These are phyloP conservation scores for Phyllostachys edulis DNA, from an alignment of 176 grass and related monocot genomes.

Conservation along the genomic window DNA sequence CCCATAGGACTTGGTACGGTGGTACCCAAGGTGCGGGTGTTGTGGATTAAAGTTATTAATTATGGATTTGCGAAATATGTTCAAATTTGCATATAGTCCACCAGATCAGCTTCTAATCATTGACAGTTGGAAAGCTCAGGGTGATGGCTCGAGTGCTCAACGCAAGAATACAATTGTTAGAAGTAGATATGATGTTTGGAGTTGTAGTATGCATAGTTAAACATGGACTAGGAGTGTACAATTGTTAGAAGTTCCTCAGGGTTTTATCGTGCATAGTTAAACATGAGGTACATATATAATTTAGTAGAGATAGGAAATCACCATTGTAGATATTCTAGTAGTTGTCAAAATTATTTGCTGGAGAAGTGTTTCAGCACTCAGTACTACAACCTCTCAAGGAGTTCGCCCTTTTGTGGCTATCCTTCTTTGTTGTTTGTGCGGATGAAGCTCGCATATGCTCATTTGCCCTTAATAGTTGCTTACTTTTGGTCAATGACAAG, in stretches of 20 bases:
- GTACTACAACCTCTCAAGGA: neutral
- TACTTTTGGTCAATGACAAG: neutral
- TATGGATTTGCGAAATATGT: neutral
- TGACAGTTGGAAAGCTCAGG: neutral
- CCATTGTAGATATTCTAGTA: neutral
- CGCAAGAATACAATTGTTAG: neutral
- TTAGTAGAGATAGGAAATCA: neutral
- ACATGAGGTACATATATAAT: neutral
- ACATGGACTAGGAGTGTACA: neutral
- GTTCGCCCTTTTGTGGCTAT: neutral
- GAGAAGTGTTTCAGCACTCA: neutral
- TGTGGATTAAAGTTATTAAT: neutral
- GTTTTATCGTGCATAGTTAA: neutral
- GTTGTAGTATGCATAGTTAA: neutral
- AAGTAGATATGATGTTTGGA: neutral
- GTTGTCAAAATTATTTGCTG: neutral
- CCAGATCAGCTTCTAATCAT: neutral
- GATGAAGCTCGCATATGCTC: neutral
- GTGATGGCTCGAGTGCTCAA: neutral
- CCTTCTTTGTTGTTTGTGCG: neutral
- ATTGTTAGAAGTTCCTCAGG: neutral
- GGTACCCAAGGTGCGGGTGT: neutral
- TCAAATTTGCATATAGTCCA: neutral
- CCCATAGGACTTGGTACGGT: neutral
- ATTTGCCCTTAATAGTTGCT: neutral